Percentiles rank a stretch among this genome's conserved stretches.
Evolutionary conservation across 2,329 filamentous ascomycete species (phyloP).

Genomic region (Beauveria sp.): DNA sequence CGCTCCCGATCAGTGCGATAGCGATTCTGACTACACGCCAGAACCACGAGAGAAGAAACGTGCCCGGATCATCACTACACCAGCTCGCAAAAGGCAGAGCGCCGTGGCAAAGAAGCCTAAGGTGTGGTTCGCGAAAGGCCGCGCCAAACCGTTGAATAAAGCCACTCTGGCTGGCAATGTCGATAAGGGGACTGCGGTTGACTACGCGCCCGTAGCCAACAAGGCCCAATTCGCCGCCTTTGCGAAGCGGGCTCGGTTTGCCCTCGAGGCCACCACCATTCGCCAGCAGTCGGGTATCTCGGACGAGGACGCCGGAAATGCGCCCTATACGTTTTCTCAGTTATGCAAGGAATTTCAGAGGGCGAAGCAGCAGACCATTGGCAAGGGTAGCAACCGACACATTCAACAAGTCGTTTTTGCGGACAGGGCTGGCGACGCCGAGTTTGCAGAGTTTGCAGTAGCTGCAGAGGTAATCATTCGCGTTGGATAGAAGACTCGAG

Average conservation of each 20-base stretch:
- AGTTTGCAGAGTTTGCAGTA: background rate
- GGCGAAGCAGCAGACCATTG: background rate
- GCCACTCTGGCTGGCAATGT: too few species aligned
- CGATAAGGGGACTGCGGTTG: too few species aligned
- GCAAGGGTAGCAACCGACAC: background rate
- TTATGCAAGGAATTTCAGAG: background rate
- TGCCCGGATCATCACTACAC: background rate
- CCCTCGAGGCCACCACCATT: background rate
- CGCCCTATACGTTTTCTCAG: background rate
- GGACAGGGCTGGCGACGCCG: background rate
- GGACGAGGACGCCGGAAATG: background rate
- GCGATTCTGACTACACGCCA: background rate
- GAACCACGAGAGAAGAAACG: background rate
- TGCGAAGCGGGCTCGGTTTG: background rate
- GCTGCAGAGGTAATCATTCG: background rate
- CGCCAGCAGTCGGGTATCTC: background rate
- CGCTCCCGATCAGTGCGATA: background rate
- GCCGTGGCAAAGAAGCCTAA: background rate
- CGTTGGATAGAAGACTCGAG: background rate
- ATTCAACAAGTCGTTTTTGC: background rate
- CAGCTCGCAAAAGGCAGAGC: background rate
- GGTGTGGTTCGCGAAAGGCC: background rate
- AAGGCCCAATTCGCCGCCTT: background rate
- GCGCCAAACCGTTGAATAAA: background rate
- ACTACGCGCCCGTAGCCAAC: background rate